phyloP scores from a whole-genome alignment of 2,329 filamentous ascomycete species.

The Ceratocystis harringtonii region DNA sequence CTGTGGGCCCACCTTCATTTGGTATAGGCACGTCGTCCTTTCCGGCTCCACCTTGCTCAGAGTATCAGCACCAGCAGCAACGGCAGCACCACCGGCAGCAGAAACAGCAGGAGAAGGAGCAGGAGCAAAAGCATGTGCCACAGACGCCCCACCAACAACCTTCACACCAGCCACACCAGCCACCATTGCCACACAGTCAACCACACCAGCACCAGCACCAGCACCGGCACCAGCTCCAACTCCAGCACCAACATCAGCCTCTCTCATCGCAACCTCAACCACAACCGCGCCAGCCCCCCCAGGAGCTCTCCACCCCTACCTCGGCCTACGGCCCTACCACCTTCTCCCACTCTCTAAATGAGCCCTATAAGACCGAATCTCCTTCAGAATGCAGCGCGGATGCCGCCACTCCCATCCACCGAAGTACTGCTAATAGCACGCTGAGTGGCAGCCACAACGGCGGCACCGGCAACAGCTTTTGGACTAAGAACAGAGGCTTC shows the following conservation, averaged over 20 bases:
- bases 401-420: not conserved
- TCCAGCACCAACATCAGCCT: not conserved
- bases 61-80: not conserved
- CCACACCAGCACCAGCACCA: not conserved
- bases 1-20: not conserved
- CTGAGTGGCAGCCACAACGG: not conserved
- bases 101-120: not conserved
- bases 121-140: not conserved
- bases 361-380: constrained; percentile 8
- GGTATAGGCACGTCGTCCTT: not conserved
- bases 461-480: constrained; percentile 7
- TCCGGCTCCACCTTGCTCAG: not conserved
- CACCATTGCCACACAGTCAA: not conserved
- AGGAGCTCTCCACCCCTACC: not conserved
- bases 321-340: not conserved
- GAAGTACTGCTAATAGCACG: constrained; percentile 8
- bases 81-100: not conserved
- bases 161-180: not conserved
- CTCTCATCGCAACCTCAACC: not conserved
- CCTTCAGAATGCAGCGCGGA: constrained; percentile 1
- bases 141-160: not conserved
- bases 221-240: not conserved
- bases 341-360: not conserved
- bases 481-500: constrained; percentile 19
- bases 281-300: not conserved